A percentile compares a stretch with the other conserved stretches of the same genome.
Evolutionary conservation across 345 rosid genomes (phyloP).

Genomic region (Murraya paniculata): DNA sequence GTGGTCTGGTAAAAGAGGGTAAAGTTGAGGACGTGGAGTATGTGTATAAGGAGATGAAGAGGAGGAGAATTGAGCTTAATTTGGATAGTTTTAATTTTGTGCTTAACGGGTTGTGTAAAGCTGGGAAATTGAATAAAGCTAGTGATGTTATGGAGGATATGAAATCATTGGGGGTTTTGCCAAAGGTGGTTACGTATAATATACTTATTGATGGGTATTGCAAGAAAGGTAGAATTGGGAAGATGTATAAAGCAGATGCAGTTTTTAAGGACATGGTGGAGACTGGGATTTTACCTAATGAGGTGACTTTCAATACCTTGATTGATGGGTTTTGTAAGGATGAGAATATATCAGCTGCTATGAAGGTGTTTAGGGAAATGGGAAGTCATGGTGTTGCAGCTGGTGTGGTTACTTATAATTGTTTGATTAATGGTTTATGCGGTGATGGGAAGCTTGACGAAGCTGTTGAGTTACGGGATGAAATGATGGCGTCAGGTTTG

Average conservation of each 20-base stretch:
- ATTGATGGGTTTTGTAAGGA: slow-evolving; percentile 85
- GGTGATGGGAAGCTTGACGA: no score
- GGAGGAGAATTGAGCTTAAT: slow-evolving; percentile 51
- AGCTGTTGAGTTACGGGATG: no score
- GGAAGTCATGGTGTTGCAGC: slow-evolving; percentile 58
- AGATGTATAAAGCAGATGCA: slow-evolving; percentile 27
- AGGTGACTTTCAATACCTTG: slow-evolving; percentile 52
- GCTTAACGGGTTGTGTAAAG: slow-evolving; percentile 62
- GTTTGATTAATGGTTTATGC: slow-evolving; percentile 48
- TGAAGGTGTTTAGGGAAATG: slow-evolving; percentile 37
- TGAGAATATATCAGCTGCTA: slow-evolving; percentile 22
- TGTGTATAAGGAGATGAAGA: slow-evolving; percentile 64
- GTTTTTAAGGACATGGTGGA: slow-evolving; percentile 28
- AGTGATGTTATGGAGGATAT: no score
- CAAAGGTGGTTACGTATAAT: no score
- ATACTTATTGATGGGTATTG: no score
- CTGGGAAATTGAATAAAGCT: slow-evolving; percentile 34
- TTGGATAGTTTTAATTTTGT: slow-evolving; percentile 51
- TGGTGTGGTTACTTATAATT: slow-evolving; percentile 58
- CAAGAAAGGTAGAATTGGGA: no score
- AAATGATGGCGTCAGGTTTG: slow-evolving; percentile 42
- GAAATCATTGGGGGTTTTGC: no score
- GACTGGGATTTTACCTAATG: no score
- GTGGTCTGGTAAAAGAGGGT: slow-evolving; percentile 51
- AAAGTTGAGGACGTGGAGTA: slow-evolving; percentile 48